These are phyloP conservation scores for Metschnikowia anglica DNA, from an alignment of 805 yeast genomes.

Conservation along the genomic window DNA sequence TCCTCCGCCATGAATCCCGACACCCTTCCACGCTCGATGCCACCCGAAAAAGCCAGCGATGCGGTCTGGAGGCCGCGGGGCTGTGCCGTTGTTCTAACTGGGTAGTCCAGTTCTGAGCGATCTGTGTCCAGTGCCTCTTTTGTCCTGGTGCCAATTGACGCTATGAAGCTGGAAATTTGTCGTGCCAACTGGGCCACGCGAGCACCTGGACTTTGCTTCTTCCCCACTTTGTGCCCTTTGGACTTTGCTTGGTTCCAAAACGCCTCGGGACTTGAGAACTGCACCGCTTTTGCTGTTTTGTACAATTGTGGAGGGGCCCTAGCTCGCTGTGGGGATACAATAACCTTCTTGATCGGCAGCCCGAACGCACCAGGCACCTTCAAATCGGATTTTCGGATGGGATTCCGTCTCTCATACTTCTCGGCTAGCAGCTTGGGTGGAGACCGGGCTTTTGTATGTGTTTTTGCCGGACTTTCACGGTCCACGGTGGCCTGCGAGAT, in stretches of 20 bases:
- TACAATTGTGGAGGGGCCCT: constrained; percentile 1
- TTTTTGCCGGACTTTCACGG: not conserved
- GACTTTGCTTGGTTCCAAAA: not conserved
- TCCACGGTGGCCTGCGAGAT: not conserved
- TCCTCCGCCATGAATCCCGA: constrained; percentile 1
- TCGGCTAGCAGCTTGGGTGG: constrained; percentile 8
- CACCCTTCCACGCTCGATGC: not conserved
- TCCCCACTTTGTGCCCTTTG: constrained; percentile 2
- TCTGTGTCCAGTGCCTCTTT: not conserved
- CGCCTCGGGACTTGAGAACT: not conserved
- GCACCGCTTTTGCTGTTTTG: constrained; percentile 1
- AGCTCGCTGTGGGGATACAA: constrained; percentile 1
- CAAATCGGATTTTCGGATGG: not conserved
- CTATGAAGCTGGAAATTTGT: constrained; percentile 1
- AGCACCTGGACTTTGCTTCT: constrained; percentile 4
- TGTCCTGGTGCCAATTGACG: not conserved
- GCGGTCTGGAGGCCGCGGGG: not conserved
- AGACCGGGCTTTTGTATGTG: not conserved
- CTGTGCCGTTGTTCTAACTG: not conserved
- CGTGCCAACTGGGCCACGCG: constrained; percentile 11
- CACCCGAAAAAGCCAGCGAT: not conserved
- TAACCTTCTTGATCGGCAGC: constrained; percentile 10
- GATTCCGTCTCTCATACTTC: constrained; percentile 4
- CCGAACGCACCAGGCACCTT: constrained; percentile 8
- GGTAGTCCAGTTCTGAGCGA: not conserved